phyloP scores from a whole-genome alignment of 345 rosid species.

The Kandelia obovata region DNA sequence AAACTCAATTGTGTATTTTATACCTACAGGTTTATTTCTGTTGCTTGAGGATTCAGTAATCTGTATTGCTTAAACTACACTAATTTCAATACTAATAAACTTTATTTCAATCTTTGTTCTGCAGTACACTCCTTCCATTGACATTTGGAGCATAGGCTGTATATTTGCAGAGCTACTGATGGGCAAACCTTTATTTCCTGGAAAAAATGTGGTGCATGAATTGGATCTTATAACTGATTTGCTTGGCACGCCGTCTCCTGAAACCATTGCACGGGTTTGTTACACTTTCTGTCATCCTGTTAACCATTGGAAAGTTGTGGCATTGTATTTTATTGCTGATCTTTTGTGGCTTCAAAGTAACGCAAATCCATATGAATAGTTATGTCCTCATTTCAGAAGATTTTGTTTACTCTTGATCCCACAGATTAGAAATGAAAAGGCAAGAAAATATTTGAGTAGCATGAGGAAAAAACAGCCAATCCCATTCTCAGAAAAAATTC shows the following conservation, averaged over 20 bases:
- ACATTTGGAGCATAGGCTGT: constrained; percentile 98
- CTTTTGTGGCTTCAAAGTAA: not conserved
- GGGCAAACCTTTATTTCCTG: constrained; percentile 91
- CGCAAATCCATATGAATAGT: constrained; percentile 2
- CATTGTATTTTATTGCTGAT: constrained; percentile 19
- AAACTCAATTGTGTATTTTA: not conserved
- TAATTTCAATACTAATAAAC: constrained; percentile 12
- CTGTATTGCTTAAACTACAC: not conserved
- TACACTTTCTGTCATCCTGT: constrained; percentile 6
- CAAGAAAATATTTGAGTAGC: constrained; percentile 79
- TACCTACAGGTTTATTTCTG: not conserved
- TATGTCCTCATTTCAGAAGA: constrained; percentile 4
- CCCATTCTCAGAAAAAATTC: constrained; percentile 25
- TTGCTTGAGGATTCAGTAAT: not conserved
- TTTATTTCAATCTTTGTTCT: constrained; percentile 18
- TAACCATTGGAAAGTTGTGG: constrained; percentile 20
- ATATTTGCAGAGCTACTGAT: constrained; percentile 93
- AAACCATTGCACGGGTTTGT: constrained; percentile 80
- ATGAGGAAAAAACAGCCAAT: constrained; percentile 57
- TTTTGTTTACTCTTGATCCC: constrained; percentile 26
- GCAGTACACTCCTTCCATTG: constrained; percentile 99
- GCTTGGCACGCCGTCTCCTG: constrained; percentile 86
- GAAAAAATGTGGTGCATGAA: constrained; percentile 90
- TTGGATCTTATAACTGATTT: constrained; percentile 91
- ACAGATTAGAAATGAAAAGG: constrained; percentile 95